phyloP scores from a whole-genome alignment of 805 yeast genomes.

The Tetrapisispora phaffii region DNA sequence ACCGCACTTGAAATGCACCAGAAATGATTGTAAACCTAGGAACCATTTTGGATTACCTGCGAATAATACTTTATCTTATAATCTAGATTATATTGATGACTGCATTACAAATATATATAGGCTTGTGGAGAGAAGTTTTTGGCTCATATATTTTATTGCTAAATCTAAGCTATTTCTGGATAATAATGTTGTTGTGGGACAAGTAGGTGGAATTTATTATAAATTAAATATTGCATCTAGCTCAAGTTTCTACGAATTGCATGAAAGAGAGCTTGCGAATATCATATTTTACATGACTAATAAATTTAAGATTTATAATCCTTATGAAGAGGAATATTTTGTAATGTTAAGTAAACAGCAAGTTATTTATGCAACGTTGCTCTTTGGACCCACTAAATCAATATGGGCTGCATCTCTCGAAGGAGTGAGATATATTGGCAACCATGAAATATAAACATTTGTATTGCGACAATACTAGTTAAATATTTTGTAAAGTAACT shows the following conservation, averaged over 20 bases:
- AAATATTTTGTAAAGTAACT: neutral
- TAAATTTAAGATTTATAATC: neutral
- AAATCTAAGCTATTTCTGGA: neutral
- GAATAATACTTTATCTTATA: neutral
- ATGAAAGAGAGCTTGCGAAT: neutral
- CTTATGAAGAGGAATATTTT: neutral
- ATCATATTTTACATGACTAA: neutral
- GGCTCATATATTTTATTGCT: neutral
- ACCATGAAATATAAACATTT: neutral
- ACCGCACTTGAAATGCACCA: neutral
- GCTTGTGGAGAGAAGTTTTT: neutral
- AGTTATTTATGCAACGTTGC: neutral
- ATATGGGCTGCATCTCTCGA: neutral
- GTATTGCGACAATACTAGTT: neutral
- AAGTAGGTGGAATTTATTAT: neutral
- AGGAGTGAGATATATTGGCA: neutral
- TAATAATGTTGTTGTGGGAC: neutral
- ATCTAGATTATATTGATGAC: neutral
- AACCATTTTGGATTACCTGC: neutral
- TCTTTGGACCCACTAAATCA: neutral
- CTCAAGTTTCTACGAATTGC: neutral
- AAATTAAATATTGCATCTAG: neutral
- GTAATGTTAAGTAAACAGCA: neutral
- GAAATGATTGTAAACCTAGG: neutral
- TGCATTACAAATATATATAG: neutral